Base-by-base conservation (phyloP, 176 grass and related monocot genomes). In the Tillandsia fasciculata region DNA sequence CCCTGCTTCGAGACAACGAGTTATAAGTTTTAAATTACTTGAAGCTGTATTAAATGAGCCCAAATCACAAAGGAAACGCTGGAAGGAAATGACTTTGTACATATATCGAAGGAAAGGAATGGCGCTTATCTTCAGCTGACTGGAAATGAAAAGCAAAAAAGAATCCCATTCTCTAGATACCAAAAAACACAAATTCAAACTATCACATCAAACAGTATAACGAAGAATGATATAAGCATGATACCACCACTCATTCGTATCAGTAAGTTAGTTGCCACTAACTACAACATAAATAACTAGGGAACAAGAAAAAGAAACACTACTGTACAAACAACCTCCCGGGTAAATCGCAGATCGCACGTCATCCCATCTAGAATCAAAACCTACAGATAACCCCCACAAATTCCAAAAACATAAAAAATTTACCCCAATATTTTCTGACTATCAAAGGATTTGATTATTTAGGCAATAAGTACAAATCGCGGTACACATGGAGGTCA, bases 1-100 rank as follows among this genome's bases (percentile, higher is more conserved):
- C 88, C 90, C 95, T 99, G 90, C 89, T 90, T 80, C 87, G 83
- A 93, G 85, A 90, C 83, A 93, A 87, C 84, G 93, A 77, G 85
- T 75, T 84, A 91, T 96, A 81, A 96, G 92, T 89, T 78, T 83
- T 76, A 48, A 42, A 80, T 78, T 78, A 50, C 24, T 59, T 82
- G 54, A 74, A 84, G 71, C 67, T 78, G 52, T 29, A 84, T 78
- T 88, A 80, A 87, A 91, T 81, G 72, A 87, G 74, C 82, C 84
- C 88, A 99, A 85, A 80, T 84, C 69, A 81, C 28, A 56, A 22
- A 76, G 70, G 79, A 67, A 85, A 82, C 47, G 75, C 42, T 72
- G 70, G 75, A 51, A 69, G 74, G 72, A 53, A 80, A 69, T 78
- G 74, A 74, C 51, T 80, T 74, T 71, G 61, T 59, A 68, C 70